These are phyloP conservation scores for Phytophthora tubulina DNA, from an alignment of 352 stramenopile genomes.

Conservation along the genomic window DNA sequence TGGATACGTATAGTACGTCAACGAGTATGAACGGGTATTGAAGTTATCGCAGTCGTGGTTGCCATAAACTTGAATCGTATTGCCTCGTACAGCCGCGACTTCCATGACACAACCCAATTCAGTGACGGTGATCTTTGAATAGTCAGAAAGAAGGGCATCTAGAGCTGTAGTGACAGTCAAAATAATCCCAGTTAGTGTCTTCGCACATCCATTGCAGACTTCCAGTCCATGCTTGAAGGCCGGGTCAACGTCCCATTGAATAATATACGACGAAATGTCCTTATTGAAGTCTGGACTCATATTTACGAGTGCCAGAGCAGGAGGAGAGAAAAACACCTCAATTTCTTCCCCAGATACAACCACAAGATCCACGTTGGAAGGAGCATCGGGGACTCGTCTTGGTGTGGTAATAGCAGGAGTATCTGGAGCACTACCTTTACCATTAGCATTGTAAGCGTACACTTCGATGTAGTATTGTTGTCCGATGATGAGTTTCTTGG, in stretches of 20 bases:
- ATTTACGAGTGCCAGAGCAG: constrained; percentile 56
- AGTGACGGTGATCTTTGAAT: constrained; percentile 59
- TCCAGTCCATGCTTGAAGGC: constrained; percentile 79
- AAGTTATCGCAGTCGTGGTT: constrained; percentile 57
- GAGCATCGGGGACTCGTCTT: constrained; percentile 87
- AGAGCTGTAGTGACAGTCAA: constrained; percentile 47
- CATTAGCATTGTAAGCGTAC: constrained; percentile 83
- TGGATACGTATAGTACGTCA: constrained; percentile 70
- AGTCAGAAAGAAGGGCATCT: constrained; percentile 11
- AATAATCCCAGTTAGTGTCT: constrained; percentile 46
- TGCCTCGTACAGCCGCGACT: constrained; percentile 31
- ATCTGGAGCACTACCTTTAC: constrained; percentile 57
- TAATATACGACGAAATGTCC: constrained; percentile 90
- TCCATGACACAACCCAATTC: constrained; percentile 62
- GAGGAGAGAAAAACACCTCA: constrained; percentile 92
- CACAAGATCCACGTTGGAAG: constrained; percentile 84
- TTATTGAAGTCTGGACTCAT: constrained; percentile 78
- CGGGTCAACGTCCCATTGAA: constrained; percentile 88
- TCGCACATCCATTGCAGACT: constrained; percentile 60
- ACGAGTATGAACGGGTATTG: constrained; percentile 52
- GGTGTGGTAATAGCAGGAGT: constrained; percentile 61
- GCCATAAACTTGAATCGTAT: constrained; percentile 37
- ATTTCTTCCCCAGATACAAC: constrained; percentile 91
- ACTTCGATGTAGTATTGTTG: constrained; percentile 90
- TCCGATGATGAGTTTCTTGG: constrained; percentile 58